A percentile compares a stretch with the other conserved stretches of the same genome.
Conservation (phyloP, 495 filamentous ascomycete species). For the Glutinoglossum americanum region DNA sequence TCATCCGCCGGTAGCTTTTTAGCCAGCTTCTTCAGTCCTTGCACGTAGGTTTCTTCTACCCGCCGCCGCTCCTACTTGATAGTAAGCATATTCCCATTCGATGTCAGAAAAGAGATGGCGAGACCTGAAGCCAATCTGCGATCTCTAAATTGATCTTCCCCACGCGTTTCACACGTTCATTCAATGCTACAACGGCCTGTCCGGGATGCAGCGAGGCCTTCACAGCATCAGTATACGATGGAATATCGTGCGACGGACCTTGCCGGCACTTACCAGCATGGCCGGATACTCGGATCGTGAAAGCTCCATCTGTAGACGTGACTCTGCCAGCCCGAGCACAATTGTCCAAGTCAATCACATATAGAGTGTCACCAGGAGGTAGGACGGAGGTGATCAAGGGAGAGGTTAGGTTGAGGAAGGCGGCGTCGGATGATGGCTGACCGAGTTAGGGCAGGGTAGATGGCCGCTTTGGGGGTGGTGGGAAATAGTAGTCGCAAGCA, state of each 20-base stretch:
- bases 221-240: conserved; percentile 6
- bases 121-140: conserved; percentile 92
- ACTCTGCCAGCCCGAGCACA: not conserved
- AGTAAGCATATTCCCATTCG: not conserved
- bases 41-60: conserved; percentile 78
- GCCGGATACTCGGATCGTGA: conserved; percentile 86
- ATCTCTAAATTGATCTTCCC: conserved; percentile 74
- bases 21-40: conserved; percentile 61
- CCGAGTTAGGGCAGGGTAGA: not conserved
- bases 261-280: conserved; percentile 53
- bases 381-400: not conserved
- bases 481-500: not conserved
- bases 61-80: conserved; percentile 61
- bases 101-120: conserved; percentile 3
- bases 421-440: not conserved
- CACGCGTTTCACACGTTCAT: conserved; percentile 75
- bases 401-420: not conserved
- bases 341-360: conserved; percentile 3
- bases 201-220: conserved; percentile 66
- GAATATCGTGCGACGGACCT: conserved; percentile 2
- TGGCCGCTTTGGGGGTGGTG: not conserved
- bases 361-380: conserved; percentile 5
- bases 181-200: conserved; percentile 66
- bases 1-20: conserved; percentile 46
- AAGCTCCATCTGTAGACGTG: conserved; percentile 37